Conservation (phyloP, 2,329 filamentous ascomycete genomes). For the Penicillium sp. region DNA sequence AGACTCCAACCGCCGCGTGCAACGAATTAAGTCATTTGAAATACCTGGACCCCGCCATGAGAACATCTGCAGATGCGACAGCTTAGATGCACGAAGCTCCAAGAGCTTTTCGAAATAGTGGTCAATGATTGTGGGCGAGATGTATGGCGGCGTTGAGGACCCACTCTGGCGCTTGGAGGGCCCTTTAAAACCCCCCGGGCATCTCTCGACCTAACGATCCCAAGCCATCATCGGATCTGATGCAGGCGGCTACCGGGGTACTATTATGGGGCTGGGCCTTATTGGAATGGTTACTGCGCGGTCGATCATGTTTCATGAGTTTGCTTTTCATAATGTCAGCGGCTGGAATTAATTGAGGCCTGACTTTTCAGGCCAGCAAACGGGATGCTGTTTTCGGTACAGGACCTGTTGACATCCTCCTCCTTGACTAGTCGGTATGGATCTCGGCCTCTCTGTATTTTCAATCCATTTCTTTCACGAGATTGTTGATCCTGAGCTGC, state of each 20-base stretch:
- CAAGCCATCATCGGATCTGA: constrained; percentile 9
- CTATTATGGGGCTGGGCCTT: constrained; percentile 1
- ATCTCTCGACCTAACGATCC: constrained; percentile 28
- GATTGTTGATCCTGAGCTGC: too few relatives aligned
- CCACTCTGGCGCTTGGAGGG: constrained; percentile 30
- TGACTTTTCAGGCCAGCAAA: background rate
- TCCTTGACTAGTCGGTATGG: too few relatives aligned
- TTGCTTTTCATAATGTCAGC: background rate
- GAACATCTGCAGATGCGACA: background rate
- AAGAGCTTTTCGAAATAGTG: background rate
- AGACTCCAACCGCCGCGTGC: background rate
- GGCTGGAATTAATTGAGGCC: background rate
- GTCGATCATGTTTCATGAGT: constrained; percentile 20
- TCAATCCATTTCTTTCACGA: too few relatives aligned
- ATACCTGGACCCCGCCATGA: background rate
- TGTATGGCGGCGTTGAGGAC: background rate
- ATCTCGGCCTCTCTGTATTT: too few relatives aligned
- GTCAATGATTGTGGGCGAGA: background rate
- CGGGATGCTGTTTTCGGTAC: background rate
- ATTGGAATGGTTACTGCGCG: background rate
- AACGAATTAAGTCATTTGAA: background rate
- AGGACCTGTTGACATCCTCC: background rate
- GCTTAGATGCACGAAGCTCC: background rate
- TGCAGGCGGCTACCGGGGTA: constrained; percentile 16
- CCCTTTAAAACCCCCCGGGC: constrained; percentile 9